Conservation (phyloP, 1,284 basidiomycete genomes). For the Irpex rosettiformis region DNA sequence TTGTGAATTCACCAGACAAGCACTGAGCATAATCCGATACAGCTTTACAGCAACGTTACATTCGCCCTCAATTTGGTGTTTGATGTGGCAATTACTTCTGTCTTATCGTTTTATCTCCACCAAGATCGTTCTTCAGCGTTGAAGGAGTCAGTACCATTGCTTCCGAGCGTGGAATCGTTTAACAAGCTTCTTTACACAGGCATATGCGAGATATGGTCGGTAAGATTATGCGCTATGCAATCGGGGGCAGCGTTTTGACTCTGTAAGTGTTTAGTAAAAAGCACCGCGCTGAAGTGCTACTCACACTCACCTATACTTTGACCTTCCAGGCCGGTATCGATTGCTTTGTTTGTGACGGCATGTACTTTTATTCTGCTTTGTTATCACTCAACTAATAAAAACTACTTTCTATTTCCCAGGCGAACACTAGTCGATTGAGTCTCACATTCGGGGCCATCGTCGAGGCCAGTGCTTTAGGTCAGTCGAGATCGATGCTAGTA, state of each 20-base stretch:
- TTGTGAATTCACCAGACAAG: neutral
- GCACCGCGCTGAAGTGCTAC: neutral
- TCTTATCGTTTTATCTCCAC: neutral
- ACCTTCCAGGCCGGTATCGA: neutral
- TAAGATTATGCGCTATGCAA: neutral
- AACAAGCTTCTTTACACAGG: neutral
- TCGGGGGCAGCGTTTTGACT: neutral
- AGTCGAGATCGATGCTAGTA: neutral
- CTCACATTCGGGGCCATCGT: neutral
- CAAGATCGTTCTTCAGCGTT: neutral
- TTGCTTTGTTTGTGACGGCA: neutral
- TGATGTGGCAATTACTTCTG: neutral
- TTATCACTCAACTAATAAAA: neutral
- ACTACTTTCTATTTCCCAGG: neutral
- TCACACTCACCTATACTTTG: neutral
- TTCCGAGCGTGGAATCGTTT: neutral
- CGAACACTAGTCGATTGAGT: neutral
- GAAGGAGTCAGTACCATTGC: neutral
- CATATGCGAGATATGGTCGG: neutral
- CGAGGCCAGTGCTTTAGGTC: neutral
- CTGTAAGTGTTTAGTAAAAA: neutral
- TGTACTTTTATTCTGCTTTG: neutral
- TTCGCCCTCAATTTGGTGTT: neutral
- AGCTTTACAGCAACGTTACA: neutral
- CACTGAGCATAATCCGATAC: neutral